Base-by-base conservation (phyloP, 176 grass and related monocot species). In the Bolboschoenus planiculmis region DNA sequence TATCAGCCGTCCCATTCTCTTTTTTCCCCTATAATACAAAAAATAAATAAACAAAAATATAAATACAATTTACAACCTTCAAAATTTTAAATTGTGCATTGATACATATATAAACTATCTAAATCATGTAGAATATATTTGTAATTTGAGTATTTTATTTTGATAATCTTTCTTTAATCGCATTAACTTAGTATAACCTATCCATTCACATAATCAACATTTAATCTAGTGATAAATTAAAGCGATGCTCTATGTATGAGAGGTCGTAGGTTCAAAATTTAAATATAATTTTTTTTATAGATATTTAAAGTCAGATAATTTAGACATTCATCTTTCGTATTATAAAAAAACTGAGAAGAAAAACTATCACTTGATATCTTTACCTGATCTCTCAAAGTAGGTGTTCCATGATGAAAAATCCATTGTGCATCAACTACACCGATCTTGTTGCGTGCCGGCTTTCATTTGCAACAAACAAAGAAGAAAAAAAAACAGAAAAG, bases 381-480 rank as follows among this genome's bases (percentile, higher is more conserved):
- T 76, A 76, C 72, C 72, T 76, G 72, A 20, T 76, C 72, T 76
- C 72, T 76, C 0, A 76, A 44, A 20, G 72, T 50, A 18, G 72
- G 72, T 48, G 26, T 18, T 30, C 43, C 72, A 18, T 51, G 72
- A 50, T 76, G 72, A 51, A 76, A 76, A 76, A 76, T 76, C 72
- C 72, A 76, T 16, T 76, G 72, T 44, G 72, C 72, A 50, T 76
- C 72, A 8, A 76, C 72, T 76, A 76, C 24, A 13, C 72, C 72
- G 3, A 76, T 51, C 23, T 76, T 76, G 24, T 16, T 18, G 51
- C 44, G 23, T 1, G 72, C 72, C 31, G 72, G 72, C 72, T 76
- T 30, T 18, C 26, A 76, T 33, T 76, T 76, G 44, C 26, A 51
- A 33, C 3, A 48, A 75, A 48, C 4, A 75, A 18, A 51, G 5